Evolutionary conservation across 2,329 filamentous ascomycete genomes (phyloP).

Genomic region (Sporothrix dimorphospora): DNA sequence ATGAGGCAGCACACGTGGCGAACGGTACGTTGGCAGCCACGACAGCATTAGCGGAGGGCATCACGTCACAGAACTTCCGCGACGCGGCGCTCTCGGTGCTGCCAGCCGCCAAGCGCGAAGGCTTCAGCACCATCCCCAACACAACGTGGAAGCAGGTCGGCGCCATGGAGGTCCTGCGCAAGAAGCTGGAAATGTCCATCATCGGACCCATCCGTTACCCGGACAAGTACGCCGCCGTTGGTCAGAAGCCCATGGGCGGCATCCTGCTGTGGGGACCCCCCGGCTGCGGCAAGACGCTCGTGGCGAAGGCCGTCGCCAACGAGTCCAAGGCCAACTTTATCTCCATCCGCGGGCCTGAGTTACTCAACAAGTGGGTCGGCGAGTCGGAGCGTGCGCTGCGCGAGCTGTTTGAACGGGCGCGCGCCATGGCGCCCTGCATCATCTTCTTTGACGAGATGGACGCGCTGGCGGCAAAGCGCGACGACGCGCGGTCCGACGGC

Average conservation of each 20-base stretch:
- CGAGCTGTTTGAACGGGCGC: conserved; percentile 86
- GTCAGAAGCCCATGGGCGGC: conserved; percentile 79
- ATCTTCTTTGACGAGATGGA: conserved; percentile 97
- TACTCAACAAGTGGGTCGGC: conserved; percentile 97
- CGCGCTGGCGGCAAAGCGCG: conserved; percentile 82
- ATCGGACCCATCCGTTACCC: conserved; percentile 87
- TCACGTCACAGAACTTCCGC: conserved; percentile 67
- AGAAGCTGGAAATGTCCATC: conserved; percentile 82
- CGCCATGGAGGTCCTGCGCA: conserved; percentile 75
- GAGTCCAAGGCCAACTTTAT: conserved; percentile 98
- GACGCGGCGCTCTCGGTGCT: conserved; percentile 74
- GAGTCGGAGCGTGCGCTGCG: conserved; percentile 93
- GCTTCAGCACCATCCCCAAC: conserved; percentile 90
- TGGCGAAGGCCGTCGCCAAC: conserved; percentile 95
- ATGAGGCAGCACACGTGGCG: conserved; percentile 28
- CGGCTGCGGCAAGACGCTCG: conserved; percentile 93
- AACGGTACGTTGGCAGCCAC: conserved; percentile 18
- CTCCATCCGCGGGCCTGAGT: conserved; percentile 92
- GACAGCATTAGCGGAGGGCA: conserved; percentile 30
- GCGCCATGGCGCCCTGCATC: conserved; percentile 85
- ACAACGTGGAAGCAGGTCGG: conserved; percentile 94
- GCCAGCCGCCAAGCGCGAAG: conserved; percentile 85
- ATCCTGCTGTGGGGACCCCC: conserved; percentile 96
- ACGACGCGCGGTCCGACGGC: conserved; percentile 72
- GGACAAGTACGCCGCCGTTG: conserved; percentile 73